A percentile compares a stretch with the other conserved stretches of the same genome.
These are phyloP conservation scores for Sarocladium brachiariae DNA, from an alignment of 2,329 filamentous ascomycete species.

Conservation along the genomic window DNA sequence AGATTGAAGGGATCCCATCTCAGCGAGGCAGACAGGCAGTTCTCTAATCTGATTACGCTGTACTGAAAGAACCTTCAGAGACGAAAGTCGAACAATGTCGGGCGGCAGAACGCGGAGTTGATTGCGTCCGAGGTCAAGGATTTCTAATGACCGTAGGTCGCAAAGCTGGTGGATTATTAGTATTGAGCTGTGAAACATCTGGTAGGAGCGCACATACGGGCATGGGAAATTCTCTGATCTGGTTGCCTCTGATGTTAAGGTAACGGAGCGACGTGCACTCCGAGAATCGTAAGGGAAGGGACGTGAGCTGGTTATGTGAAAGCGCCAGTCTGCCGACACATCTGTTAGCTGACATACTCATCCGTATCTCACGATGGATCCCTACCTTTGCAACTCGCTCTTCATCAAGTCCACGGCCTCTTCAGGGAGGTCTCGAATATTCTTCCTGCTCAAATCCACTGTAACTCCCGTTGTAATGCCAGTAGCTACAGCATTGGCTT, in stretches of 20 bases:
- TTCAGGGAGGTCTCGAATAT: constrained; percentile 63
- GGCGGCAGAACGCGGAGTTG: constrained; percentile 71
- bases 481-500: constrained; percentile 50
- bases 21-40: constrained; percentile 74
- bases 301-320: constrained; percentile 69
- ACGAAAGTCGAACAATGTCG: constrained; percentile 73
- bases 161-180: constrained; percentile 55
- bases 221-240: constrained; percentile 56
- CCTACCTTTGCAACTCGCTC: constrained; percentile 64
- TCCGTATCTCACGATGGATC: constrained; percentile 12
- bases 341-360: constrained; percentile 49
- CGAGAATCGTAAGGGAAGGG: constrained; percentile 63
- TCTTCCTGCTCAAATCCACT: constrained; percentile 70
- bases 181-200: background rate
- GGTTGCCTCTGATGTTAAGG: constrained; percentile 72
- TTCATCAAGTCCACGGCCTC: constrained; percentile 71
- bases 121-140: constrained; percentile 87
- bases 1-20: constrained; percentile 84
- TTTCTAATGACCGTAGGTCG: constrained; percentile 79
- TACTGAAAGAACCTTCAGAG: constrained; percentile 81
- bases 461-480: constrained; percentile 66
- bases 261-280: constrained; percentile 75
- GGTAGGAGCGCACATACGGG: constrained; percentile 33
- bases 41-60: constrained; percentile 82
- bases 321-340: constrained; percentile 73